These are phyloP conservation scores for Candida freyschussii DNA, from an alignment of 1,139 yeast species.

Conservation along the genomic window DNA sequence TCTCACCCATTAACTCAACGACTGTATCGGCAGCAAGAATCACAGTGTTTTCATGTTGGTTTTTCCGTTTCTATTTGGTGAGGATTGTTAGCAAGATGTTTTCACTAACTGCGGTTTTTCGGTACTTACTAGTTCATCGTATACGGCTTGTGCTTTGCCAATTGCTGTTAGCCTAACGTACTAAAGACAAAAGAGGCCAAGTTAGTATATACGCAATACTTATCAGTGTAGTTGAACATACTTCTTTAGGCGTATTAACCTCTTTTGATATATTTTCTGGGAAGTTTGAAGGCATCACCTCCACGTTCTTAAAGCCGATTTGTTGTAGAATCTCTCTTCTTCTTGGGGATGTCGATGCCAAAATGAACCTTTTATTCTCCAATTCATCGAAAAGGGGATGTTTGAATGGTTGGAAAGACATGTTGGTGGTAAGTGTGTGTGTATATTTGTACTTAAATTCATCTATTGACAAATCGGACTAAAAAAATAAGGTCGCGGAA, in stretches of 20 bases:
- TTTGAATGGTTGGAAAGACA: constrained; percentile 17
- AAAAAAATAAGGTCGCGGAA: no score
- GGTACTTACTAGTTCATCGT: constrained; percentile 26
- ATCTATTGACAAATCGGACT: no score
- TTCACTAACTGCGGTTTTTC: no score
- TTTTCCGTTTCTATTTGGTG: constrained; percentile 7
- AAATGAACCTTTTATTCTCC: constrained; percentile 37
- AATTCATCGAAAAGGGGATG: constrained; percentile 33
- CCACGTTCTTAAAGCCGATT: constrained; percentile 51
- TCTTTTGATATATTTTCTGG: constrained; percentile 68
- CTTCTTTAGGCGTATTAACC: constrained; percentile 41
- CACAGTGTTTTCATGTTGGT: constrained; percentile 27
- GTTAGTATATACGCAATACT: no score
- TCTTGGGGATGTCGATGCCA: constrained; percentile 86
- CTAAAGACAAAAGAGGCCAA: constrained; percentile 22
- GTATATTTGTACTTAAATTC: no score
- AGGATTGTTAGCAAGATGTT: constrained; percentile 1
- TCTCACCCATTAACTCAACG: constrained; percentile 52
- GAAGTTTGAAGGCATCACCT: constrained; percentile 53
- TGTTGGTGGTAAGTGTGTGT: background rate
- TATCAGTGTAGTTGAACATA: constrained; percentile 14
- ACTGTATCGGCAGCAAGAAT: constrained; percentile 82
- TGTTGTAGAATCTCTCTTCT: constrained; percentile 63
- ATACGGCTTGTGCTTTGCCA: constrained; percentile 59
- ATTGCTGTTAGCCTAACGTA: constrained; percentile 72